Evolutionary conservation across 1,139 yeast species (phyloP), one percentile per base, ranked within the genome.

Genomic region (Nakaseomyces uthaithaninus): DNA sequence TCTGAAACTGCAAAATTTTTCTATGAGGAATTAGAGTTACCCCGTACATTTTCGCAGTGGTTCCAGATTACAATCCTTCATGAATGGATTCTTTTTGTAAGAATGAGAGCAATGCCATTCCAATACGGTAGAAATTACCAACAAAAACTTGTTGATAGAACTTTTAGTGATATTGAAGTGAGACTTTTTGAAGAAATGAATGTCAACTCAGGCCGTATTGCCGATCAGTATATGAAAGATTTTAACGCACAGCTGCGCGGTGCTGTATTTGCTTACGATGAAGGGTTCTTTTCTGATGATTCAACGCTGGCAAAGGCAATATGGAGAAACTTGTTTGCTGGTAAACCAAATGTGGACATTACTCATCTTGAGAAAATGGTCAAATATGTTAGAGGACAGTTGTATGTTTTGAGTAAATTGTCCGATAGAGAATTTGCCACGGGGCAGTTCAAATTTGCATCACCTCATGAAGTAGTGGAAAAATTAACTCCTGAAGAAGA

Each of bases 81-180:
- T 62, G 79, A 85, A 48, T 91, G 99, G 99, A 80, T 91, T 57
- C 69, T 91, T 40, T 80, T 82, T 52, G 95, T 85, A 12, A 77
- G 98, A 57, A 87, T 91, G 95, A 77, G 99, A 60, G 94, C 94
- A 15, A 72, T 93, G 80, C 97, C 97, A 0, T 80, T 80, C 60
- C 81, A 84, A 56, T 80, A 85, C 58, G 93, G 96, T 31, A 76
- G 76, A 51, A 82, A 82, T 59, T 91, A 89, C 64, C 96, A 91
- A 63, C 95, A 89, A 62, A 87, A 87, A 60, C 66, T 93, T 39
- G 83, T 89, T 34, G 95, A 93, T 61, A 74, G 94, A 52, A 76
- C 86, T 38, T 93, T 91, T 65, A 76, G 77, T 47, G 98, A 91
- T 59, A 82, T 91, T 66, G 97, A 91, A 60, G 68, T 76, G 56